Evolutionary conservation across 2,329 filamentous ascomycete genomes (phyloP).

Genomic region (Tolypocladium ophioglossoides): DNA sequence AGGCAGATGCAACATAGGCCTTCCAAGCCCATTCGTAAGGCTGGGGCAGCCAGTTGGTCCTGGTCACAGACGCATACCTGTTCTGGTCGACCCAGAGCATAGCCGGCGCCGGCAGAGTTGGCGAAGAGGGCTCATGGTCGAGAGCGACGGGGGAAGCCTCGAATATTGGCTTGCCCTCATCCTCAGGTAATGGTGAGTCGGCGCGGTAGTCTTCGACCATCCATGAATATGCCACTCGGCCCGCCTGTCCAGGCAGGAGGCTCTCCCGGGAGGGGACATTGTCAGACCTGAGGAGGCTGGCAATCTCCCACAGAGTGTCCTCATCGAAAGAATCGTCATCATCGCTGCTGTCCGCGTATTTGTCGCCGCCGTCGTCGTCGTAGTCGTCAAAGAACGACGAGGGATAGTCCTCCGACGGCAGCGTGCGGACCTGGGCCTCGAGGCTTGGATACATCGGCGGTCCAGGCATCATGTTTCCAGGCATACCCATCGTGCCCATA

Average conservation of each 20-base stretch:
- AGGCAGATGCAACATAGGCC: not conserved
- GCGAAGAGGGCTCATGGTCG: not conserved
- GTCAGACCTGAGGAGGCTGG: conserved; percentile 43
- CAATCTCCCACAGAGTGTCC: conserved; percentile 53
- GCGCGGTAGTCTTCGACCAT: not conserved
- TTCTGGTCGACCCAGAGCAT: not conserved
- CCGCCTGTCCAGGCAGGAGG: conserved; percentile 29
- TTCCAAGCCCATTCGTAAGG: conserved; percentile 1
- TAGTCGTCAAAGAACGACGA: conserved; percentile 52
- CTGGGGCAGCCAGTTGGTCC: conserved; percentile 21
- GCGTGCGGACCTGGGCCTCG: conserved; percentile 2
- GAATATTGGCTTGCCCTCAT: not conserved
- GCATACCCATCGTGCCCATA: conserved; percentile 33
- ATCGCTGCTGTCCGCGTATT: conserved; percentile 19
- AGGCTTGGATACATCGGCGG: conserved; percentile 2
- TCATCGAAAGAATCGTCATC: conserved; percentile 44
- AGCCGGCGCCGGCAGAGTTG: not conserved
- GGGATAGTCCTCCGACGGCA: conserved; percentile 24
- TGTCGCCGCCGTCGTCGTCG: conserved; percentile 35
- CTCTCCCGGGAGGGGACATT: conserved; percentile 41
- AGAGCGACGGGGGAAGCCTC: not conserved
- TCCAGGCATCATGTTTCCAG: conserved; percentile 34
- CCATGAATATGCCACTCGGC: not conserved
- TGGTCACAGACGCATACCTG: not conserved
- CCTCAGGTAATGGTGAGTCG: not conserved